Conservation (phyloP, 306 rosid species). For the Fagus crenata region DNA sequence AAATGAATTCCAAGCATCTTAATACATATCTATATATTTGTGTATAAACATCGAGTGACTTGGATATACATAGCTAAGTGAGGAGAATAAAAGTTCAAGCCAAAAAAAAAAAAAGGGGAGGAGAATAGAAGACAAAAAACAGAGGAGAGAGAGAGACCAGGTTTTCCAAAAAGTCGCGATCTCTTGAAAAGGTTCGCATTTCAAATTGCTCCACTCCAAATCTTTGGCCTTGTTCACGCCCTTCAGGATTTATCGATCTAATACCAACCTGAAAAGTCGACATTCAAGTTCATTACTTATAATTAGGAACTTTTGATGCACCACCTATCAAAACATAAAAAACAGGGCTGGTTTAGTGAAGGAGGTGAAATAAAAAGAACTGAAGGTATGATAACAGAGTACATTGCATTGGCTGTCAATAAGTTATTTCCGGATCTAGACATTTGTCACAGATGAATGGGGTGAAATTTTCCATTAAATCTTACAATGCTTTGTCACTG, state of each 20-base stretch:
- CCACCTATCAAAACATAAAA: constrained; percentile 7
- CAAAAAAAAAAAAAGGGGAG: not conserved
- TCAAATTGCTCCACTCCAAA: constrained; percentile 95
- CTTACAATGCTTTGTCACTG: not conserved
- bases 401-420: not conserved
- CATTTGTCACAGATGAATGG: not conserved
- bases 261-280: constrained; percentile 73
- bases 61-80: not conserved
- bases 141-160: constrained; percentile 53
- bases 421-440: not conserved
- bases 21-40: not conserved
- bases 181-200: constrained; percentile 87
- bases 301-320: not conserved
- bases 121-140: too few species aligned
- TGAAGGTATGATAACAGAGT: constrained; percentile 18
- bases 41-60: not conserved
- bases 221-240: constrained; percentile 81
- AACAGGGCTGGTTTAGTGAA: not conserved
- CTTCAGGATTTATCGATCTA: constrained; percentile 80
- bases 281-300: constrained; percentile 10
- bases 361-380: constrained; percentile 5
- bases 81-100: not conserved
- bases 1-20: too few species aligned
- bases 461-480: not conserved
- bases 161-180: constrained; percentile 69